These are phyloP conservation scores for Haematococcus lacustris DNA, from an alignment of 139 green algal genomes.

Conservation along the genomic window DNA sequence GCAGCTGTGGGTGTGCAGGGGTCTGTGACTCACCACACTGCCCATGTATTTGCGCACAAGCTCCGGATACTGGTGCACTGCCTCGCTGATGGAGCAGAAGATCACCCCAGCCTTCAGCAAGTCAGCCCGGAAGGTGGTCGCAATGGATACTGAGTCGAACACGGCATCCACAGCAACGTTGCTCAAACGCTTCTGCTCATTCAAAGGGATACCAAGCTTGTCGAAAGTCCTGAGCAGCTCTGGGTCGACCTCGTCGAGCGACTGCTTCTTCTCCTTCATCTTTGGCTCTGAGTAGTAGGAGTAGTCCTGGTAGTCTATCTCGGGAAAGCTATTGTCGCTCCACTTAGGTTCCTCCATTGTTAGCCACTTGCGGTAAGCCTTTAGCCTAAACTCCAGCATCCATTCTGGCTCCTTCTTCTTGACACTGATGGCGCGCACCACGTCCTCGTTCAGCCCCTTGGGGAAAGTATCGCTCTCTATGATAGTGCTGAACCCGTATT, in stretches of 20 bases:
- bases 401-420: conserved; percentile 99
- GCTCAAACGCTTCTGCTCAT: conserved; percentile 94
- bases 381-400: conserved; percentile 96
- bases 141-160: conserved; percentile 98
- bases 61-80: conserved; percentile 92
- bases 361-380: conserved; percentile 90
- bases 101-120: conserved; percentile 91
- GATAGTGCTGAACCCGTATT: conserved; percentile 88
- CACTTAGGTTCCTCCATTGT: conserved; percentile 92
- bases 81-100: conserved; percentile 95
- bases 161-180: conserved; percentile 98
- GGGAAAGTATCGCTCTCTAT: conserved; percentile 78
- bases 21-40: conserved; percentile 82
- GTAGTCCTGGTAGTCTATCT: conserved; percentile 85
- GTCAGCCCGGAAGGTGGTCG: conserved; percentile 95
- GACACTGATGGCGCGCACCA: conserved; percentile 85
- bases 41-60: conserved; percentile 88
- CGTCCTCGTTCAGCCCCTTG: conserved; percentile 86
- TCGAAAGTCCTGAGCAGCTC: conserved; percentile 94
- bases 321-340: conserved; percentile 82
- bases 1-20: too few species aligned
- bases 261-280: conserved; percentile 72
- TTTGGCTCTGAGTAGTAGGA: conserved; percentile 97
- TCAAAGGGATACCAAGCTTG: conserved; percentile 95
- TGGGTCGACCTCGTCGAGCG: conserved; percentile 92